phyloP scores from a whole-genome alignment of 352 stramenopile species.

The Phytophthora sojae region DNA sequence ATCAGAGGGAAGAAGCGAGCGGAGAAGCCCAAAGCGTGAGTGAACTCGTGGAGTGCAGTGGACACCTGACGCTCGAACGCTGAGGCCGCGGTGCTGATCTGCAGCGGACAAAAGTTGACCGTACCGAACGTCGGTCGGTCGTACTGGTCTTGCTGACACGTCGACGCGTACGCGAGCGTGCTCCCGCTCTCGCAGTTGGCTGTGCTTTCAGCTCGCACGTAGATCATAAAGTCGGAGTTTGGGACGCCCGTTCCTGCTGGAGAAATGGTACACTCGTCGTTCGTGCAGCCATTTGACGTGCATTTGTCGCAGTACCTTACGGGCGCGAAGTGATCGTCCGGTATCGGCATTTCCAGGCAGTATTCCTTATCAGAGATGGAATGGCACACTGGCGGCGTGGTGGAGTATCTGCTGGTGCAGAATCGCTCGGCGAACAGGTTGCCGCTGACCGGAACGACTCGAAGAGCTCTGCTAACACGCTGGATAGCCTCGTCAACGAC shows the following conservation, averaged over 20 bases:
- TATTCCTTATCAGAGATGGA: conserved; percentile 48
- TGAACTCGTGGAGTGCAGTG: conserved; percentile 80
- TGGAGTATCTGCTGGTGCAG: conserved; percentile 57
- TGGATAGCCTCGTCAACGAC: conserved; percentile 65
- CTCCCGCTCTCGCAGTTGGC: conserved; percentile 44
- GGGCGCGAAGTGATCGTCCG: conserved; percentile 55
- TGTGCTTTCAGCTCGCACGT: conserved; percentile 61
- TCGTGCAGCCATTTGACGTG: conserved; percentile 38
- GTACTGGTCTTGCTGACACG: conserved; percentile 84
- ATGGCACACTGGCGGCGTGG: conserved; percentile 57
- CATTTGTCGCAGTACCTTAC: conserved; percentile 55
- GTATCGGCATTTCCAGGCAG: conserved; percentile 82
- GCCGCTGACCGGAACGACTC: conserved; percentile 69
- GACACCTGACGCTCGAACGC: conserved; percentile 63
- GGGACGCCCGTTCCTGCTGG: conserved; percentile 40
- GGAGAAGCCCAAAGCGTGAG: conserved; percentile 77
- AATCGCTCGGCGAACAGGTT: conserved; percentile 65
- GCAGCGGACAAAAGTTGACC: conserved; percentile 77
- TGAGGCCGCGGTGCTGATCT: conserved; percentile 50
- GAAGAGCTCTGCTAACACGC: conserved; percentile 50
- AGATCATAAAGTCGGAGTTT: conserved; percentile 75
- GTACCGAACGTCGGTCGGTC: conserved; percentile 85
- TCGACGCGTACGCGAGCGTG: conserved; percentile 72
- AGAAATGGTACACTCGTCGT: conserved; percentile 40
- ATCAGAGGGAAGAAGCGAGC: conserved; percentile 76